Evolutionary conservation across 345 rosid genomes (phyloP), one percentile per base, ranked within the genome.

Genomic region (Arabis hirsuta): DNA sequence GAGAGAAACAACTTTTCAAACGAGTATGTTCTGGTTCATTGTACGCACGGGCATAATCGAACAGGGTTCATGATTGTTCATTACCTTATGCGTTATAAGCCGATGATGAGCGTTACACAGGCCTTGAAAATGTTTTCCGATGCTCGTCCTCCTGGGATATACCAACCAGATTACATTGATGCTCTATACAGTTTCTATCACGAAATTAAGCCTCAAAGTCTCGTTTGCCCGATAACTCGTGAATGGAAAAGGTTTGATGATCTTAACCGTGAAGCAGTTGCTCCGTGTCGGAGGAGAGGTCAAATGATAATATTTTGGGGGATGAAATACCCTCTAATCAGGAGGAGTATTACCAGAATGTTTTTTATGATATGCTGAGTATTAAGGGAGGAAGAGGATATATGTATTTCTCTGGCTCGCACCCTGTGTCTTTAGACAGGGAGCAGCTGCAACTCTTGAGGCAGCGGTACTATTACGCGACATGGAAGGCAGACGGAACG

Each of bases 401-500:
- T 46, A 31, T 69, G 22, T 79, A 76, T 24, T 86, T 88, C 59
- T 83, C 85, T 0, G 91, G 95, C n/a, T 88, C 95, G 7, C 95
- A 88, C 43, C 95, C 91, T 16, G 88, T 88, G 55, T 88, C 95
- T 9, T 83, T 88, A 55, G 76, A 79, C 85, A 90, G 96, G 67
- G 91, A 92, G 2, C 85, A 84, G 51, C 74, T 92, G 26, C 88
- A 84, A 73, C 80, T 88, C 46, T 76, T 92, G 68, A 88, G 96
- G 80, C 91, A 87, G 75, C 80, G 89, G 4, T 92, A 92, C 74
- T 92, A 92, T 74, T 90, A 90, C 81, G 96, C 96, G 61, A 90
- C 96, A 5, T 90, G 98, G 96, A 92, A 92, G 72, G 98, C 98
- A 42, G 98, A 92, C 80, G 96, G 98, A 70, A 92, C 96, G 9